These are phyloP conservation scores for Lizanozyma gosingica DNA, from an alignment of 1,139 yeast genomes.

Conservation along the genomic window DNA sequence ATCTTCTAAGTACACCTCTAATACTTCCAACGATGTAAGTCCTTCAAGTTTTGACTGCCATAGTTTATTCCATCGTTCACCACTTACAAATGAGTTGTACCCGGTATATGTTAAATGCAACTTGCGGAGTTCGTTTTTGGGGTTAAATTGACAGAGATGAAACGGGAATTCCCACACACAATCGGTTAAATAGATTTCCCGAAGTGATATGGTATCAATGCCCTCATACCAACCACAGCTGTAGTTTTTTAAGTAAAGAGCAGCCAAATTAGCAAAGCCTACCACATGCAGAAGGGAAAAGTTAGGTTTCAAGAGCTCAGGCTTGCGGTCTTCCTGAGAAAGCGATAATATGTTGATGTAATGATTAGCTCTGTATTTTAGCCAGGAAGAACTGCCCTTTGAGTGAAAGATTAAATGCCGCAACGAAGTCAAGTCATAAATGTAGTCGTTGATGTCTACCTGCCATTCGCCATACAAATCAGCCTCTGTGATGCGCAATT, in stretches of 20 bases:
- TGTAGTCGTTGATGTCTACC: not conserved
- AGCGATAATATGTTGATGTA: not conserved
- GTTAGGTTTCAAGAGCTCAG: not conserved
- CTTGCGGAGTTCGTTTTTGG: slow-evolving; percentile 1
- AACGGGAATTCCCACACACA: slow-evolving; percentile 3
- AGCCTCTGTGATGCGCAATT: not conserved
- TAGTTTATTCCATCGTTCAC: slow-evolving; percentile 1
- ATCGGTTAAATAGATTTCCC: not conserved
- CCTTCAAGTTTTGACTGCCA: not conserved
- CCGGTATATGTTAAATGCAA: not conserved
- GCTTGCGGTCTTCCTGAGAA: not conserved
- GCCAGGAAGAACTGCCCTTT: not conserved
- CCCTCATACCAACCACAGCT: not conserved
- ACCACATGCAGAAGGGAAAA: slow-evolving; percentile 1
- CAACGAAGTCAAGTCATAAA: not conserved
- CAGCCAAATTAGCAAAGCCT: not conserved
- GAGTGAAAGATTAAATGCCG: not conserved
- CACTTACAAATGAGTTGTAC: slow-evolving; percentile 1
- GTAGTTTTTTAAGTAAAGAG: not conserved
- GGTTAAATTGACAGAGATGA: not conserved
- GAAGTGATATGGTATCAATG: not conserved
- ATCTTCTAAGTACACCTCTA: not conserved
- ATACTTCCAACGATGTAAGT: not conserved
- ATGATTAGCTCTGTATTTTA: not conserved
- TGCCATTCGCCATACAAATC: not conserved